Base-by-base conservation (phyloP, 2,329 filamentous ascomycete genomes). In the Colletotrichum plurivorum region DNA sequence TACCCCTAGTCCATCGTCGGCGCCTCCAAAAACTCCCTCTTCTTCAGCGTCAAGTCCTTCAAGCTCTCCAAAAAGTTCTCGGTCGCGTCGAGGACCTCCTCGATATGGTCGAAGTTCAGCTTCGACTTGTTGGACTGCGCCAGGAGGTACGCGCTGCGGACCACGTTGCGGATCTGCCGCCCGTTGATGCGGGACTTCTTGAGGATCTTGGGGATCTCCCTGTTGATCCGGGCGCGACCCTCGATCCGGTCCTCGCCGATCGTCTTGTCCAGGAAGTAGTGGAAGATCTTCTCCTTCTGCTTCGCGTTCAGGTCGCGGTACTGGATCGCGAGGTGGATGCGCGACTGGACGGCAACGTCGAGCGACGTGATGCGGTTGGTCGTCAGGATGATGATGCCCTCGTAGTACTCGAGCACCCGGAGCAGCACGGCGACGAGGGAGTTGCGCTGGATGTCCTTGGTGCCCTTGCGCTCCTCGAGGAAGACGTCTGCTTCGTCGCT, bases 401-500 rank as follows among this genome's bases (percentile, higher is more conserved):
- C 78, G 76, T 85, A 86, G 74, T 86, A 86, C 75, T 87, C 84
- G 63, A 86, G 80, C 0, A 82, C 82, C n/a, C 84, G 82, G 20
- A 86, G 76, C 75, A 86, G 85, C 63, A 85, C 93, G 77, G 91
- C 93, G 61, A 97, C 94, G 1, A 96, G 88, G 0, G 92, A 92
- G 74, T 97, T 97, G 67, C 94, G 91, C 76, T 94, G 92, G 58
- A 97, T 91, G 74, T 97, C 93, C 71, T 93, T 90, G 74, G 94
- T 90, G 13, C 48, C 48, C 53, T 93, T 92, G 2, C 94, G 90
- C 78, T 93, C 92, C 83, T 96, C 93, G 13, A 97, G 83, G 81
- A 95, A 94, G 5, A 94, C 92, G 73, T 95, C 93, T 1, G 92
- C 94, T 80, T 97, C 94, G 74, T 97, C 94, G 1, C 97, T 88